These are phyloP conservation scores for Chenopodium quinoa DNA, from an alignment of 148 eudicot genomes.

Conservation along the genomic window DNA sequence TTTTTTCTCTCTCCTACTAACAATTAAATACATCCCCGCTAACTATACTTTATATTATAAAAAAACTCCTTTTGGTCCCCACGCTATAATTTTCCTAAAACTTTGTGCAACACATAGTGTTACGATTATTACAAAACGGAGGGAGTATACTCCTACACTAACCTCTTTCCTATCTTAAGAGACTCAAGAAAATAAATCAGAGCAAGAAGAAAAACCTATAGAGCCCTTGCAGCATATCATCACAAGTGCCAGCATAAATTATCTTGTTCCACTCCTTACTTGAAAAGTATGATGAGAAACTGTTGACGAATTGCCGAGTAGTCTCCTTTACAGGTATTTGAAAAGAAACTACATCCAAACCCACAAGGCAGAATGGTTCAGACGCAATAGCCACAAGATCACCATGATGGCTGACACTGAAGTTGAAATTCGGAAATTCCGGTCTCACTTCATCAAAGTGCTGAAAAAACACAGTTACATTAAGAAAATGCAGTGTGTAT, in stretches of 20 bases:
- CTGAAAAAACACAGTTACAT: conserved; percentile 29
- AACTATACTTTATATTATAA: too few relatives aligned
- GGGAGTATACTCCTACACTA: neutral
- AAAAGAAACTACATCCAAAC: conserved; percentile 67
- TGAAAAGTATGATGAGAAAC: conserved; percentile 64
- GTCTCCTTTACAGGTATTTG: conserved; percentile 42
- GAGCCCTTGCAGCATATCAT: conserved; percentile 45
- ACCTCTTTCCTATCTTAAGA: neutral
- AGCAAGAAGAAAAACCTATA: conserved; percentile 42
- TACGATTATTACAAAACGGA: too few relatives aligned
- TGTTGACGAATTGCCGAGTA: conserved; percentile 43
- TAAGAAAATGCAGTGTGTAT: neutral
- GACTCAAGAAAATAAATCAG: neutral
- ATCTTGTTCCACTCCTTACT: conserved; percentile 62
- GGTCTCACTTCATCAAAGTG: conserved; percentile 31
- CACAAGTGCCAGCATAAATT: conserved; percentile 42
- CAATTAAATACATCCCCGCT: too few relatives aligned
- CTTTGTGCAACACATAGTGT: too few relatives aligned
- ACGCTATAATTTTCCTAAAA: neutral
- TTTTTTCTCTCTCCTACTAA: too few relatives aligned
- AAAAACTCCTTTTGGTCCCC: too few relatives aligned
- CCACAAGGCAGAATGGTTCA: conserved; percentile 83
- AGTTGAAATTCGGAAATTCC: conserved; percentile 73
- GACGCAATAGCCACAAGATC: conserved; percentile 90
- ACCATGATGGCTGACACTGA: conserved; percentile 83